Conservation (phyloP, 805 yeast species). For the Saccharomycopsis selenospora region DNA sequence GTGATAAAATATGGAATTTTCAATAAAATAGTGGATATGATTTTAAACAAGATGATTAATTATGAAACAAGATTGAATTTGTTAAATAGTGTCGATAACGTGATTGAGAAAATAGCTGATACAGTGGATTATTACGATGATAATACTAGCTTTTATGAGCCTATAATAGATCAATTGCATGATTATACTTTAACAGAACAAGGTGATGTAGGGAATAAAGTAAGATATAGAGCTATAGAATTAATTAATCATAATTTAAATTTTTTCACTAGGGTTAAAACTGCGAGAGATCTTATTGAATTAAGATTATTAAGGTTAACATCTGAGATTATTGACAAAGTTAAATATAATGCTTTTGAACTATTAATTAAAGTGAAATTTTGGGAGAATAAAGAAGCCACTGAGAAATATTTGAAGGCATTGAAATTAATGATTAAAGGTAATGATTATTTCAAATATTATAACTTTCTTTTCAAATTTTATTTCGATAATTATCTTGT, state of each 20-base stretch:
- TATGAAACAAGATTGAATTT: conserved; percentile 23
- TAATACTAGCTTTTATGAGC: conserved; percentile 7
- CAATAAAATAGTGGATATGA: conserved; percentile 25
- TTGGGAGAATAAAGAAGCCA: background rate
- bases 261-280: conserved; percentile 14
- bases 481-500: conserved; percentile 27
- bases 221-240: conserved; percentile 46
- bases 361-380: conserved; percentile 29
- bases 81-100: conserved; percentile 1
- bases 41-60: conserved; percentile 28
- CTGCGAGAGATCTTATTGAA: conserved; percentile 23
- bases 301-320: conserved; percentile 45
- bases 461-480: conserved; percentile 12
- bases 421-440: conserved; percentile 1
- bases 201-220: conserved; percentile 88
- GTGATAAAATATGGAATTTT: conserved; percentile 3
- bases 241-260: conserved; percentile 31
- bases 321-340: conserved; percentile 55
- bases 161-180: conserved; percentile 40
- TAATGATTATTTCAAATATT: conserved; percentile 12
- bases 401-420: conserved; percentile 4
- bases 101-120: conserved; percentile 11
- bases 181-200: conserved; percentile 75
- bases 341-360: conserved; percentile 38
- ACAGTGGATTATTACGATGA: background rate